Base-by-base conservation (phyloP, 2,329 filamentous ascomycete species). In the Penicillium frequentans region DNA sequence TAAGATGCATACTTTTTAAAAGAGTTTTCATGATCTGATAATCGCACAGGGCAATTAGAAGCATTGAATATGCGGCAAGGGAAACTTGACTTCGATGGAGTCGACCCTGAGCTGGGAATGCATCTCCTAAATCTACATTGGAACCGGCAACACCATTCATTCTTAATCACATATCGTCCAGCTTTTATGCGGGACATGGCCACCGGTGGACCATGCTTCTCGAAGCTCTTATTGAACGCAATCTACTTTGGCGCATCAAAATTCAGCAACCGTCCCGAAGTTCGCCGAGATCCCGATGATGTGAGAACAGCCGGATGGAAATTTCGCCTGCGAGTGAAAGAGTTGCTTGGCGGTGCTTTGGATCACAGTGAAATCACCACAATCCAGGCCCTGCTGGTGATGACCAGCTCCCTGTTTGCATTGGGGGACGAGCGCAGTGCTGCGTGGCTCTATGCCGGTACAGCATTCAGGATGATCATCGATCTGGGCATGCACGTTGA, bases 51-150 rank as follows among this genome's bases (percentile, higher is more conserved):
- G 60, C 81, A 84, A 52, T 68, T 82, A 8, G 82, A 84, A 57
- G 70, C 71, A 2, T 69, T 82, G 57, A 80, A 83, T 56, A 71
- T 78, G 42, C 69, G 73, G 5, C 68, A 75, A 16, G 76, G 74
- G 1, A 77, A 77, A 52, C 73, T 84, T 3, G 82, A 85, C 62
- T 84, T 86, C 64, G 82, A 85, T 61, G 82, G 81, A 1, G 76
- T 84, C 1, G 77, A 82, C 31, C 77, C 81, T 0, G 78, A 83
- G 13, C 63, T 84, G 8, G 82, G 76, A 3, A 78, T 82, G 71
- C 79, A 84, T 50, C 66, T 85, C 5, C 69, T 84, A 0, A 74
- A 74, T 3, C 65, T 84, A 0, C 79, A 83, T 53, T 84, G 81
- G 80, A 84, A 81, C 62, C 77, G 81, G 5, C 81, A 84, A 57